These are phyloP conservation scores for Trichomonas gallinae DNA, from an alignment of 208 protist genomes.

Conservation along the genomic window DNA sequence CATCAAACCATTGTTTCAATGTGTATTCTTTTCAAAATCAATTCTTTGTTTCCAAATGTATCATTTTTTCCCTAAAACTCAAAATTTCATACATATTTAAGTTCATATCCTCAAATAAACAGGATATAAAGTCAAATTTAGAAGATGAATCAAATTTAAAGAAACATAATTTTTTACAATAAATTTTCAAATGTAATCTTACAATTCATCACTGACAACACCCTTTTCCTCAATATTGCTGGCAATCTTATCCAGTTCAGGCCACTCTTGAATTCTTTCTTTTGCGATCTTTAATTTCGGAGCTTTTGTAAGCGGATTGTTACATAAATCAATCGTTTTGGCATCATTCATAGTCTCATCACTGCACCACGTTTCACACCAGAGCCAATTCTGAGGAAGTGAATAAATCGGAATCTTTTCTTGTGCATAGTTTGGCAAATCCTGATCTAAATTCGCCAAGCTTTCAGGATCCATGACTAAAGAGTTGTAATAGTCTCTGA, in stretches of 20 bases:
- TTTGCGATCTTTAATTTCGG: slow-evolving; percentile 43
- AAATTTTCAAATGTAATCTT: neutral
- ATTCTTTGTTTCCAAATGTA: too few relatives aligned
- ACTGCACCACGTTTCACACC: slow-evolving; percentile 51
- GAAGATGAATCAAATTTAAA: neutral
- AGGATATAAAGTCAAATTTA: too few relatives aligned
- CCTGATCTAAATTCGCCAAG: slow-evolving; percentile 39
- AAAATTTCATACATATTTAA: too few relatives aligned
- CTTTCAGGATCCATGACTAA: slow-evolving; percentile 42
- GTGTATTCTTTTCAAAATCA: too few relatives aligned
- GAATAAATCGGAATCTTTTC: slow-evolving; percentile 44
- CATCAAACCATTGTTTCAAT: too few relatives aligned
- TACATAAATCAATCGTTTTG: slow-evolving; percentile 56
- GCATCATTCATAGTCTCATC: slow-evolving; percentile 36
- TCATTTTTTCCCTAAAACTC: too few relatives aligned
- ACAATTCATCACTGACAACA: neutral
- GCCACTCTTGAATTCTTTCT: slow-evolving; percentile 4
- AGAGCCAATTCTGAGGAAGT: slow-evolving; percentile 51
- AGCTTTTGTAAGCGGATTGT: slow-evolving; percentile 53
- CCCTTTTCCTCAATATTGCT: neutral
- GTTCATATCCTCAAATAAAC: too few relatives aligned
- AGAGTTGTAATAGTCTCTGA: slow-evolving; percentile 44
- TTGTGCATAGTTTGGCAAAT: slow-evolving; percentile 52
- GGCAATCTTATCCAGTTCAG: neutral
- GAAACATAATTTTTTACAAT: neutral